Base-by-base conservation (phyloP, 2,329 filamentous ascomycete species). In the Neophaeococcomyces aloes region DNA sequence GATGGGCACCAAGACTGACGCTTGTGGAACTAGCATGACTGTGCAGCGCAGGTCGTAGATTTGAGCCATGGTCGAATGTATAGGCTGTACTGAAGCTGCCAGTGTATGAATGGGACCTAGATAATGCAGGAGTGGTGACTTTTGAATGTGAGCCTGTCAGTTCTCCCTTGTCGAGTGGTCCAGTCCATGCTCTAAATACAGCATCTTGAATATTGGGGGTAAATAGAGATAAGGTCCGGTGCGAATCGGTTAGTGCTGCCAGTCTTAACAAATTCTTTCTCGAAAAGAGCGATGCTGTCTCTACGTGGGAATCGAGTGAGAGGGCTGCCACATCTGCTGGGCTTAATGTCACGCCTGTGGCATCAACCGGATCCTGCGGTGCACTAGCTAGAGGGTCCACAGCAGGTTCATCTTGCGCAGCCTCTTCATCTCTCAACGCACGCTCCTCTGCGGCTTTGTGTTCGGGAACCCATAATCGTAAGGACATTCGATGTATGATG, bases 121-220 rank as follows among this genome's bases (percentile, higher is more conserved):
- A 74, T 14, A 86, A 61, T 33, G 70, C 71, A 4, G 61, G 72
- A 59, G 62, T 72, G 38, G 51, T 57, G 53, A 45, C 69, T 38
- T 47, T 45, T 58, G 46, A 46, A 56, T 11, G 54, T 47, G 35
- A 48, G 38, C 40, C 59, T 1, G 64, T 62, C 27, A 59, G 63
- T 34, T 91, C 84, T 33, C 71, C 71, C 46, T 79, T 72, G 48
- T 94, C 87, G 39, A 76, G 73, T 29, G 81, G 78, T 31, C 83
- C 83, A 13, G 89, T 85, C 86, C 88, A 94, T 25, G 89, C 91
- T 47, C 91, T 78, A 62, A 94, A 95, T 19, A 96, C 82, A 3
- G 86, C 85, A 61, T 96, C 86, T 41, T 78, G 72, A 46, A 96
- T 89, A n/a, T 82, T 79, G 0, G 89, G 87, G 1, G 89, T 95